Evolutionary conservation across 495 filamentous ascomycete genomes (phyloP).

Genomic region (Xylaria intraflava): DNA sequence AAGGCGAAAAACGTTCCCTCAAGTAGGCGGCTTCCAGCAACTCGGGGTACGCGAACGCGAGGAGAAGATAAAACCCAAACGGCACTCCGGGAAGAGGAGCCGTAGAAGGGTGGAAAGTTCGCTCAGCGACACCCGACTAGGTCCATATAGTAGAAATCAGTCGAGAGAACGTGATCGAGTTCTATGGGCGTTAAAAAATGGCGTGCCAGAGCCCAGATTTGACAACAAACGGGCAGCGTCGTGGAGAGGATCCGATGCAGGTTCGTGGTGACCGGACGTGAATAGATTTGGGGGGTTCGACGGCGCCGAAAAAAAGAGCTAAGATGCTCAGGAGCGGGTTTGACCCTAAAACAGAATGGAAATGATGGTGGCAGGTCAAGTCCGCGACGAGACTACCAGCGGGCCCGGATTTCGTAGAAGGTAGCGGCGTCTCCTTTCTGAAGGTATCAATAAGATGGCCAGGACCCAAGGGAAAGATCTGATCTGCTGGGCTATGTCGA

Average conservation of each 20-base stretch:
- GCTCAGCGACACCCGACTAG: constrained; percentile 19
- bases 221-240: not conserved
- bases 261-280: not conserved
- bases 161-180: not conserved
- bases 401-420: not conserved
- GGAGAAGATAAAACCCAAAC: not conserved
- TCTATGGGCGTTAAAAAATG: not conserved
- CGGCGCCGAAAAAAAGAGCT: not conserved
- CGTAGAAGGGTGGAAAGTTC: constrained; percentile 21
- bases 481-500: not conserved
- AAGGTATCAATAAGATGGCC: not conserved
- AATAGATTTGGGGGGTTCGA: not conserved
- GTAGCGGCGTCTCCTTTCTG: not conserved
- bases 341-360: not conserved
- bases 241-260: not conserved
- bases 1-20: not conserved
- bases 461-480: not conserved
- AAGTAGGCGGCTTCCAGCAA: not conserved
- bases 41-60: not conserved
- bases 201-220: not conserved
- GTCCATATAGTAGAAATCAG: constrained; percentile 19
- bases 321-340: not conserved
- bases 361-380: not conserved
- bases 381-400: not conserved
- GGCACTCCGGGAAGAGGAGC: constrained; percentile 2